A percentile compares a stretch with the other conserved stretches of the same genome.
Conservation (phyloP, 192 early-diverging fungal species). For the Umbelopsis ramanniana region DNA sequence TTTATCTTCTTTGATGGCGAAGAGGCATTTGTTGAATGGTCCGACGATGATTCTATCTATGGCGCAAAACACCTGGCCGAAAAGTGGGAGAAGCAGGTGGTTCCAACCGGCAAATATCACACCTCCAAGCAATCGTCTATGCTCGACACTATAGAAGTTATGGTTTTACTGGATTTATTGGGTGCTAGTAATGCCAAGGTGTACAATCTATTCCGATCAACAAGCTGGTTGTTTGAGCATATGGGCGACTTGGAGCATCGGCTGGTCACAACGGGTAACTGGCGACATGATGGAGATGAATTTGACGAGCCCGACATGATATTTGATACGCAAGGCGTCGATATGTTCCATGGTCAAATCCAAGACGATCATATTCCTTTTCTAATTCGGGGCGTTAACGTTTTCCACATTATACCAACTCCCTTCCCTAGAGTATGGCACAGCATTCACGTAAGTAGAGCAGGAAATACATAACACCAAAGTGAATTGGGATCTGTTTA, state of each 20-base stretch:
- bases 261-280: constrained; percentile 45
- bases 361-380: constrained; percentile 95
- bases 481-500: neutral
- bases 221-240: constrained; percentile 70
- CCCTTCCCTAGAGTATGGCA: constrained; percentile 94
- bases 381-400: constrained; percentile 73
- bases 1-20: constrained; percentile 98
- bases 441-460: constrained; percentile 48
- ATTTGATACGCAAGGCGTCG: constrained; percentile 34
- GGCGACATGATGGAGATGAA: constrained; percentile 26
- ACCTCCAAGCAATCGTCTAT: constrained; percentile 29
- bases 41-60: constrained; percentile 83
- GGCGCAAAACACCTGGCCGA: constrained; percentile 86
- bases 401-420: constrained; percentile 84
- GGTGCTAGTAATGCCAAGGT: constrained; percentile 62
- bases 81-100: constrained; percentile 65
- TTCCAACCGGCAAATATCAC: constrained; percentile 25
- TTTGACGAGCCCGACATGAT: constrained; percentile 24
- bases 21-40: constrained; percentile 86
- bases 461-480: neutral
- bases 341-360: constrained; percentile 47
- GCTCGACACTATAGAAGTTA: constrained; percentile 78
- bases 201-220: constrained; percentile 64
- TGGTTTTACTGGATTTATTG: constrained; percentile 89
- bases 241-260: constrained; percentile 71